Evolutionary conservation across 208 protist genomes (phyloP).

Genomic region (Trichomonas tenax): DNA sequence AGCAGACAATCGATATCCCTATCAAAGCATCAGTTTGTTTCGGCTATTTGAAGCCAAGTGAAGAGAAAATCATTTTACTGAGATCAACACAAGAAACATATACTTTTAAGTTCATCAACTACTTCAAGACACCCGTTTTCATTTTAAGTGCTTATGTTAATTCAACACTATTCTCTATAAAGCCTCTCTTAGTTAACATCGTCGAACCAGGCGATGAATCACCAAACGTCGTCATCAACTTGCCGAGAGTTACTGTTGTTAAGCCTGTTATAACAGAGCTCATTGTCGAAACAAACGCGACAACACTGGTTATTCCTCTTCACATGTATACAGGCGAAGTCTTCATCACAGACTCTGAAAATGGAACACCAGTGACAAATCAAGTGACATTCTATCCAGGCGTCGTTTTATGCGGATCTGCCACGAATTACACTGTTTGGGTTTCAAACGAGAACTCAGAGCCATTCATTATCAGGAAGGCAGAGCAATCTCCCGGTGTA

Average conservation of each 20-base stretch:
- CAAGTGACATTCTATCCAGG: background rate
- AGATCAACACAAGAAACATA: background rate
- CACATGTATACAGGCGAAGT: background rate
- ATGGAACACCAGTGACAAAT: background rate
- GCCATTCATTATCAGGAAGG: background rate
- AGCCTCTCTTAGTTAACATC: background rate
- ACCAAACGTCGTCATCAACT: background rate
- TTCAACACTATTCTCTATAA: background rate
- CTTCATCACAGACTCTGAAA: background rate
- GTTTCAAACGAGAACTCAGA: background rate
- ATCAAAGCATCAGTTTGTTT: background rate
- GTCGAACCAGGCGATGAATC: background rate
- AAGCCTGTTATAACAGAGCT: background rate
- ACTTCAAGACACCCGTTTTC: background rate
- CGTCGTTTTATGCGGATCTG: background rate
- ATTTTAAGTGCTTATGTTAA: background rate
- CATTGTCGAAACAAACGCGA: background rate
- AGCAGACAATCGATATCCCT: background rate
- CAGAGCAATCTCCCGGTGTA: background rate
- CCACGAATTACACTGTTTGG: background rate
- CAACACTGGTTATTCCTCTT: background rate
- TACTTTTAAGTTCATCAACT: background rate
- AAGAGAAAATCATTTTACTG: background rate
- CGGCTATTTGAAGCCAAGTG: background rate
- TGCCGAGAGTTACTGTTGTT: background rate